A percentile compares a stretch with the other conserved stretches of the same genome.
Conservation (phyloP, 768 basidiomycete species). For the Kwoniella sp. region DNA sequence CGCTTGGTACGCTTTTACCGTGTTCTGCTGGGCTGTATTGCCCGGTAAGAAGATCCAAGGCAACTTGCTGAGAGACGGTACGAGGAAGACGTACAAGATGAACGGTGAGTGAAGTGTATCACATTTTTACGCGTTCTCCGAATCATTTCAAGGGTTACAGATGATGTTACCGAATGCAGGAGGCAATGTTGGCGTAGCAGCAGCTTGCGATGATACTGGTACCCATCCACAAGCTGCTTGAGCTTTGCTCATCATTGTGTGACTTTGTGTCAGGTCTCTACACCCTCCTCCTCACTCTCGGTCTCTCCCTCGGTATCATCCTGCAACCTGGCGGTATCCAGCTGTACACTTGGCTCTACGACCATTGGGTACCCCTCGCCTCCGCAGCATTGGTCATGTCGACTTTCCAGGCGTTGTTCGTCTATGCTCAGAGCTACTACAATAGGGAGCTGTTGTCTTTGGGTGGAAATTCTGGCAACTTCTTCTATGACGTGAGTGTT, state of each 20-base stretch:
- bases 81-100: constrained; percentile 82
- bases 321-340: constrained; percentile 69
- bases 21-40: constrained; percentile 76
- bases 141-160: too few relatives aligned
- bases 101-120: constrained; percentile 67
- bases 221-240: not conserved
- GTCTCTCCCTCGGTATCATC: constrained; percentile 70
- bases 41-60: constrained; percentile 75
- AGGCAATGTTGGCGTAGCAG: too few relatives aligned
- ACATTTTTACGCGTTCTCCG: too few relatives aligned
- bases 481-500: constrained; percentile 80
- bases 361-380: constrained; percentile 85
- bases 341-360: constrained; percentile 84
- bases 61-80: constrained; percentile 70
- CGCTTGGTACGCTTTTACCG: constrained; percentile 87
- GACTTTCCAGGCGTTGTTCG: constrained; percentile 68
- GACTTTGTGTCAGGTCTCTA: constrained; percentile 67
- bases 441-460: constrained; percentile 74
- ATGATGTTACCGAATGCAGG: too few relatives aligned
- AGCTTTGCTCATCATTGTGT: not conserved
- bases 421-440: constrained; percentile 72
- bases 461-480: constrained; percentile 87
- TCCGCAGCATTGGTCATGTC: constrained; percentile 82
- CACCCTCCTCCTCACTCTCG: constrained; percentile 79
- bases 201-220: too few relatives aligned